A percentile compares a stretch with the other conserved stretches of the same genome.
Conservation (phyloP, 345 rosid species). For the Populus simonii region DNA sequence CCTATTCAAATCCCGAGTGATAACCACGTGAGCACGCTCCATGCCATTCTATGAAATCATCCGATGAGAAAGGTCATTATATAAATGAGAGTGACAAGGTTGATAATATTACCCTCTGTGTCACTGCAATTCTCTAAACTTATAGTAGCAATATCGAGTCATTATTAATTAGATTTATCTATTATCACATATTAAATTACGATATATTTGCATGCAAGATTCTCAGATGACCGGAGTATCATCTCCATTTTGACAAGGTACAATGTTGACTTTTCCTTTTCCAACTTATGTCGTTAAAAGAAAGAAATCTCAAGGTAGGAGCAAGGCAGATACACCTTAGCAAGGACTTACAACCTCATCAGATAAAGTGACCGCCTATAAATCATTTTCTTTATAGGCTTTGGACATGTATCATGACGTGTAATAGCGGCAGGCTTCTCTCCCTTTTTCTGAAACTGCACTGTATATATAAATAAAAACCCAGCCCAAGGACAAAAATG, state of each 20-base stretch:
- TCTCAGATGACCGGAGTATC: background rate
- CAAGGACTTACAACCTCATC: background rate
- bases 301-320: background rate
- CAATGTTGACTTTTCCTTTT: background rate
- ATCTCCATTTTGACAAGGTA: background rate
- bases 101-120: too few relatives aligned
- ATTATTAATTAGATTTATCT: too few relatives aligned
- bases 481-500: slow-evolving; percentile 33
- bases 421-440: slow-evolving; percentile 51
- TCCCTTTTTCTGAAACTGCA: slow-evolving; percentile 8
- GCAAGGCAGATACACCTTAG: background rate
- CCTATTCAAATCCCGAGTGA: background rate
- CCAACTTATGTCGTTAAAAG: background rate
- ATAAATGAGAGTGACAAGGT: too few relatives aligned
- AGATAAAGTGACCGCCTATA: background rate
- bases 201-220: background rate
- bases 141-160: too few relatives aligned
- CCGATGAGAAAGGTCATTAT: background rate
- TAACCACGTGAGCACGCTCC: background rate
- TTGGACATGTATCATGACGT: slow-evolving; percentile 41
- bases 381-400: slow-evolving; percentile 4
- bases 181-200: background rate
- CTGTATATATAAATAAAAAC: background rate
- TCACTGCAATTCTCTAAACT: too few relatives aligned
- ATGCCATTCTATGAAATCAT: background rate